Base-by-base conservation (phyloP, 1,284 basidiomycete species). In the Meira miltonrushii region DNA sequence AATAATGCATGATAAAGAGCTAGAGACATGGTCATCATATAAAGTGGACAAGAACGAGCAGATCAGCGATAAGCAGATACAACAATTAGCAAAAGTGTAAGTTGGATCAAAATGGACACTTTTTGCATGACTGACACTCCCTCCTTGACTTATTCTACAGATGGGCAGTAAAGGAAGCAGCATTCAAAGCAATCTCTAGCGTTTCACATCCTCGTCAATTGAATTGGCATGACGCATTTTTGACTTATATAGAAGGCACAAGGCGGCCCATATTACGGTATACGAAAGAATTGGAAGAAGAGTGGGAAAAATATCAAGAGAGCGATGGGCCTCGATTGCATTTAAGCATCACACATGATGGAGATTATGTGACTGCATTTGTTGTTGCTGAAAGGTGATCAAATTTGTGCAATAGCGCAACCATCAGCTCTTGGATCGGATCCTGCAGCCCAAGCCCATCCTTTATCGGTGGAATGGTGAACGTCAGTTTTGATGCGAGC, bases 331-430 rank as follows among this genome's bases (percentile, higher is more conserved):
- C 23, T 23, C 25, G 69, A 19, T 69, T 86, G 48, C 85, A 88
- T 75, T 82, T 85, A 19, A 90, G 87, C 50, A 82, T 91, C 50
- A 89, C 87, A 65, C 90, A 93, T 68, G 91, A 93, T 69, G 89
- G 88, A 23, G 88, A 89, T 41, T 90, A 90, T 69, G 83, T 90
- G 9, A 83, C 88, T 51, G 84, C 89, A 2, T 85, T 85, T 10
- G 89, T 92, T 21, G 68, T 90, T 17, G 84, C 85, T 17, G 86
- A 89, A 33, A n/a, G 19, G 23, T 5, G 9, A 7, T 67, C 57
- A 78, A 21, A 76, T 63, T 51, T 74, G 66, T 7, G 67, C 61
- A 19, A 62, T 57, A 15, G 75, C 72, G 47, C 66, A 62, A 0
- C 78, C 79, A 46, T 79, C 92, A 19, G 84, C 88, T 43, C 93